Conservation (phyloP, 768 basidiomycete genomes). For the Tricholoma bakamatsutake region DNA sequence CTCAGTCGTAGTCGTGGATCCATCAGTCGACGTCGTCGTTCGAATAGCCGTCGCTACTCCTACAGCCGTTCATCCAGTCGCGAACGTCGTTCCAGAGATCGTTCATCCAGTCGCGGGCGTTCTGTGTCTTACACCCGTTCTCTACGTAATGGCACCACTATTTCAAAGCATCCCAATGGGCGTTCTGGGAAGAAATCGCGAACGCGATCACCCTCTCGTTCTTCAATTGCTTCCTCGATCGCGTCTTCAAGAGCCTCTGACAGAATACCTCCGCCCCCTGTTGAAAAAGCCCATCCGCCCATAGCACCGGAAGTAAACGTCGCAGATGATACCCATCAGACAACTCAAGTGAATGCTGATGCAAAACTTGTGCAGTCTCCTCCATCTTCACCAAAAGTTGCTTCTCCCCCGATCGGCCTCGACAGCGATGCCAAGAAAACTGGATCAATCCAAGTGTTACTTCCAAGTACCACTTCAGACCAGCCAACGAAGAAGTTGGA, state of each 20-base stretch:
- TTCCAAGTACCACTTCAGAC: neutral
- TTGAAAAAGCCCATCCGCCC: neutral
- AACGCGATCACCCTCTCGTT: constrained; percentile 47
- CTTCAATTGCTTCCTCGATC: constrained; percentile 52
- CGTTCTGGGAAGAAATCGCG: constrained; percentile 27
- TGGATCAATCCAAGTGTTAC: neutral
- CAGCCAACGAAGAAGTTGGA: neutral
- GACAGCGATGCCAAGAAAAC: neutral
- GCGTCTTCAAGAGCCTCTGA: constrained; percentile 26
- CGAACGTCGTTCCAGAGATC: constrained; percentile 8
- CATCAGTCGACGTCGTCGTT: constrained; percentile 2
- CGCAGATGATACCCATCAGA: neutral
- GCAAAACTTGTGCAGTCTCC: neutral
- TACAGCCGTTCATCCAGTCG: constrained; percentile 6
- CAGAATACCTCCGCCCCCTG: constrained; percentile 22
- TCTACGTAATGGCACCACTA: neutral
- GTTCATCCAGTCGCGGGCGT: neutral
- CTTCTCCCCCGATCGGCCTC: neutral
- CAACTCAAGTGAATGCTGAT: neutral
- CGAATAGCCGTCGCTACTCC: neutral
- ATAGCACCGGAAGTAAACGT: neutral
- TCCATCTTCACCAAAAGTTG: neutral
- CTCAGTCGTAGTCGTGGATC: constrained; percentile 11
- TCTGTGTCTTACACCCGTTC: neutral
- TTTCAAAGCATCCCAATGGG: neutral